Evolutionary conservation across 495 filamentous ascomycete species (phyloP).

Genomic region (Aspergillus biplanus): DNA sequence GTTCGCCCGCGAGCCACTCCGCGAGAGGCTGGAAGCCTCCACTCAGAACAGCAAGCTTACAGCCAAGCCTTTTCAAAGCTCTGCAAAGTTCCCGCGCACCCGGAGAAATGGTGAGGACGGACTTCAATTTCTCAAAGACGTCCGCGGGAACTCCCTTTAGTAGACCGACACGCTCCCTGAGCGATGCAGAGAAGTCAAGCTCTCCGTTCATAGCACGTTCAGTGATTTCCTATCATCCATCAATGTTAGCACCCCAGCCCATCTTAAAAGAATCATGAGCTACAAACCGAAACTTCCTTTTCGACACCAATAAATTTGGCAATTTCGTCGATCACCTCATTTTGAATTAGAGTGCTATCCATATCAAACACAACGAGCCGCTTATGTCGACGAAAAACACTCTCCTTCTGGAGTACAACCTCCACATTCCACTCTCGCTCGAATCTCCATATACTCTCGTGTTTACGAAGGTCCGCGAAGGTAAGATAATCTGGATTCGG

Average conservation of each 20-base stretch:
- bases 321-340: conserved; percentile 96
- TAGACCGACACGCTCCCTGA: conserved; percentile 76
- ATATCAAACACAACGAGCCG: conserved; percentile 94
- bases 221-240: conserved; percentile 67
- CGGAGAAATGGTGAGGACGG: conserved; percentile 74
- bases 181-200: conserved; percentile 84
- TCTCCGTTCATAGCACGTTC: conserved; percentile 94
- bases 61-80: conserved; percentile 73
- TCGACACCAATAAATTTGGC: conserved; percentile 78
- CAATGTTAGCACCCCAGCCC: conserved; percentile 36
- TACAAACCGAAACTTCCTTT: conserved; percentile 61
- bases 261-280: conserved; percentile 9
- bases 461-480: conserved; percentile 69
- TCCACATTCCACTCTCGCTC: conserved; percentile 89
- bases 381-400: conserved; percentile 73
- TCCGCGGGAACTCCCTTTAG: conserved; percentile 77
- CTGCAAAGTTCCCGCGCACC: conserved; percentile 75
- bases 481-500: conserved; percentile 69
- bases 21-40: conserved; percentile 92
- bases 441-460: conserved; percentile 80
- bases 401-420: conserved; percentile 71
- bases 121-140: conserved; percentile 78
- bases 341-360: conserved; percentile 94
- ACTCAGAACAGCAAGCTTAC: conserved; percentile 85
- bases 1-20: conserved; percentile 74